Evolutionary conservation across 1,139 yeast species (phyloP).

Genomic region (Yamadazyma sp.): DNA sequence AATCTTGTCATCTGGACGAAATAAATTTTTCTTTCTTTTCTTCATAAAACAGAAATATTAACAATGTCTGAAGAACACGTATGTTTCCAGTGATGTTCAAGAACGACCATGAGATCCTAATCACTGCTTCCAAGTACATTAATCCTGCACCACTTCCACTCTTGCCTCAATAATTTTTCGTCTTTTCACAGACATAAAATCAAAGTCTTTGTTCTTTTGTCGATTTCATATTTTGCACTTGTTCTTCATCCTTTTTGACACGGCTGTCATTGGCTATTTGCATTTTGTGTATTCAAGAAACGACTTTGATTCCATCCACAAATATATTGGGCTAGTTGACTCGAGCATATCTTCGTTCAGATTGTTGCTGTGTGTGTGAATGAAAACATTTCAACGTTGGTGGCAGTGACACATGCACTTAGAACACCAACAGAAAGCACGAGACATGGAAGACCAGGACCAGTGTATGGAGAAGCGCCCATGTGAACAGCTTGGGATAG

Average conservation of each 20-base stretch:
- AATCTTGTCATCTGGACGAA: slow-evolving; percentile 16
- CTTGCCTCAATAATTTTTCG: too few species aligned
- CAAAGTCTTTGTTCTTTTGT: not conserved
- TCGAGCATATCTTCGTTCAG: too few species aligned
- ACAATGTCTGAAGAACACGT: slow-evolving; percentile 16
- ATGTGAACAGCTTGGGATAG: too few species aligned
- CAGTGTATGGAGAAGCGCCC: too few species aligned
- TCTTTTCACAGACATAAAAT: too few species aligned
- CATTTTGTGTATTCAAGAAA: not conserved
- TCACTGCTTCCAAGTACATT: too few species aligned
- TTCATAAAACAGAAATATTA: slow-evolving; percentile 6
- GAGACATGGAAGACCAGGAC: too few species aligned
- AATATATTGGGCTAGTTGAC: too few species aligned
- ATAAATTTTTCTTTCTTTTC: slow-evolving; percentile 8
- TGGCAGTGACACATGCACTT: too few species aligned
- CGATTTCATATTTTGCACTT: not conserved
- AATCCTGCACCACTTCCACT: too few species aligned
- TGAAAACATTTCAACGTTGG: not conserved
- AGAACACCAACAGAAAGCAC: too few species aligned
- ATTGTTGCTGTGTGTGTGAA: not conserved
- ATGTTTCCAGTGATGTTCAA: slow-evolving; percentile 8
- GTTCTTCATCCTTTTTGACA: slow-evolving; percentile 3
- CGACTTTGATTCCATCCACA: not conserved
- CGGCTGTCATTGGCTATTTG: slow-evolving; percentile 9
- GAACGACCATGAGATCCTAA: not conserved